These are phyloP conservation scores for Colletotrichum zoysiae DNA, from an alignment of 2,329 filamentous ascomycete genomes.

Conservation along the genomic window DNA sequence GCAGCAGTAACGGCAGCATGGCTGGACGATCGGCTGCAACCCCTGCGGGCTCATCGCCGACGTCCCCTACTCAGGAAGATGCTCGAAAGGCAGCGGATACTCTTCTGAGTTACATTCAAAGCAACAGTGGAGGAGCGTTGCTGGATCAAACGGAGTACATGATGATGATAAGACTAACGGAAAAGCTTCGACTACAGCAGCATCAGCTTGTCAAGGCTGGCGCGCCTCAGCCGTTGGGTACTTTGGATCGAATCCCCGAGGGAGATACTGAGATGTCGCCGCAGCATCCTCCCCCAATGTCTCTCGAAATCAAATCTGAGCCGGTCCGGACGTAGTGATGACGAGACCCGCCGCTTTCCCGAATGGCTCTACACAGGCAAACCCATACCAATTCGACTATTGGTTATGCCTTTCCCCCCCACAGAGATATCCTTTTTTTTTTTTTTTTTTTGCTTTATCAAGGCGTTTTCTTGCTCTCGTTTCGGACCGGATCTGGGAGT, in stretches of 20 bases:
- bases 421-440: not conserved
- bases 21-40: slow-evolving; percentile 50
- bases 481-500: slow-evolving; percentile 19
- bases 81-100: slow-evolving; percentile 85
- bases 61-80: slow-evolving; percentile 85
- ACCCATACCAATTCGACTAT: not conserved
- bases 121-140: slow-evolving; percentile 73
- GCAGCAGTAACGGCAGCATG: slow-evolving; percentile 64
- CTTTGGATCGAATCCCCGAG: slow-evolving; percentile 68
- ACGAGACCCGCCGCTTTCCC: not conserved
- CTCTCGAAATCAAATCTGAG: slow-evolving; percentile 50
- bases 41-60: slow-evolving; percentile 68
- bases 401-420: not conserved
- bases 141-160: slow-evolving; percentile 83
- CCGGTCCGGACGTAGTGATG: slow-evolving; percentile 49
- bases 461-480: slow-evolving; percentile 31
- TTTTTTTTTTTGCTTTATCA: not conserved
- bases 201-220: slow-evolving; percentile 50
- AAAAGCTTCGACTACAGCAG: slow-evolving; percentile 82
- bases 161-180: slow-evolving; percentile 83
- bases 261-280: slow-evolving; percentile 64
- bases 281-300: slow-evolving; percentile 41
- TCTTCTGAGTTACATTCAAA: slow-evolving; percentile 84
- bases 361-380: slow-evolving; percentile 7
- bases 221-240: slow-evolving; percentile 56